Percentiles rank a stretch among this genome's conserved stretches.
Conservation (phyloP, 768 basidiomycete genomes). For the Lenzites betulinus region DNA sequence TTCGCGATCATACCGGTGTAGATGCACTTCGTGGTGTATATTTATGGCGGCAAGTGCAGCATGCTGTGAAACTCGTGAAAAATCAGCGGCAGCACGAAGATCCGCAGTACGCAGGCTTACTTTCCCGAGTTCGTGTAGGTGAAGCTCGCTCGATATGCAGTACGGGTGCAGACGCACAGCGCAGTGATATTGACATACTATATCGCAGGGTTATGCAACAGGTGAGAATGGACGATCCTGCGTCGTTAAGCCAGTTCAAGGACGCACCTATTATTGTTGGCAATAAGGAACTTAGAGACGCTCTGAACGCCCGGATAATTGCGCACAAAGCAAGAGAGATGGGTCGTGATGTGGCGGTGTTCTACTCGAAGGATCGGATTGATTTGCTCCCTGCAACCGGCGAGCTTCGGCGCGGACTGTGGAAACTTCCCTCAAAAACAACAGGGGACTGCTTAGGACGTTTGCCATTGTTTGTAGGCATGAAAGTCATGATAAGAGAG, state of each 20-base stretch:
- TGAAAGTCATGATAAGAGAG: slow-evolving; percentile 25
- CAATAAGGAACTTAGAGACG: not conserved
- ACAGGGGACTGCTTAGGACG: not conserved
- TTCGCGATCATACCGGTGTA: not conserved
- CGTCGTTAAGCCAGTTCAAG: not conserved
- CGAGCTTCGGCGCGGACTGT: not conserved
- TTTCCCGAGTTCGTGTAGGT: not conserved
- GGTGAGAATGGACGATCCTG: not conserved
- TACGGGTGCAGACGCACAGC: not conserved
- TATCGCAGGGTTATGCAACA: not conserved
- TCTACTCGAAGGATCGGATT: not conserved
- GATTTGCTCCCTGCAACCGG: fast-evolving
- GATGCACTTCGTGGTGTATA: not conserved
- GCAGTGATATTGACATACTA: not conserved
- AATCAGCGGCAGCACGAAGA: not conserved
- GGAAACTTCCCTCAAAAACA: not conserved
- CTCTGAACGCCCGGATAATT: not conserved
- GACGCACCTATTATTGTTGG: slow-evolving; percentile 3
- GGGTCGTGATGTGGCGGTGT: not conserved
- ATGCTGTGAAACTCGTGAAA: not conserved
- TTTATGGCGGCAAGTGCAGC: not conserved
- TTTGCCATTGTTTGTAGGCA: slow-evolving; percentile 23
- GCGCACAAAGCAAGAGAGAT: not conserved
- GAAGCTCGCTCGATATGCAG: not conserved
- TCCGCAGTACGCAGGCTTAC: not conserved